Evolutionary conservation across 2,329 filamentous ascomycete species (phyloP).

Genomic region (Alternaria incomplexa): DNA sequence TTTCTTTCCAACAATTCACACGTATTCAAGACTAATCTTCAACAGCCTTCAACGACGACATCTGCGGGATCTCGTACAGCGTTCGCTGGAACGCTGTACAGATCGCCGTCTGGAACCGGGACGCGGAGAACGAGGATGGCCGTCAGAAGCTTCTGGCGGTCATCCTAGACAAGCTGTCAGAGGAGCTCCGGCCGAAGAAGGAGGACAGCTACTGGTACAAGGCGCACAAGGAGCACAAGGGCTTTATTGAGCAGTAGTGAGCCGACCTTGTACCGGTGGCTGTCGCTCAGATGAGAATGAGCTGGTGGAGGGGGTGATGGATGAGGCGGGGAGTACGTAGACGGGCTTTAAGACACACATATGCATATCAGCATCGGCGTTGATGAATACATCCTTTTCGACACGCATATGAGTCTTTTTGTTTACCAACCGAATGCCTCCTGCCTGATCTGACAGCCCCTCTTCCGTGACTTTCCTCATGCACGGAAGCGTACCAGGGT

Average conservation of each 20-base stretch:
- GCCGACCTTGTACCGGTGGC: background rate
- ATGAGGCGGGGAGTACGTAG: background rate
- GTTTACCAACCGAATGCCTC: background rate
- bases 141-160: slow-evolving; percentile 75
- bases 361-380: slow-evolving; percentile 3
- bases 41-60: slow-evolving; percentile 69
- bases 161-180: slow-evolving; percentile 74
- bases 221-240: slow-evolving; percentile 85
- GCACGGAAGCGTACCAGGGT: too few relatives aligned
- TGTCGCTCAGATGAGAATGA: background rate
- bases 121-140: slow-evolving; percentile 79
- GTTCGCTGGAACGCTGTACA: slow-evolving; percentile 89
- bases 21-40: background rate
- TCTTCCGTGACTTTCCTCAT: background rate
- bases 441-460: background rate
- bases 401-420: background rate
- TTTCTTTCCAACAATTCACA: background rate
- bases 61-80: slow-evolving; percentile 86
- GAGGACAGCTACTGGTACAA: slow-evolving; percentile 77
- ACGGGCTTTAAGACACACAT: background rate
- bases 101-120: slow-evolving; percentile 92
- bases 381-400: slow-evolving; percentile 6
- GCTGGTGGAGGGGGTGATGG: background rate
- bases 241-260: slow-evolving; percentile 60
- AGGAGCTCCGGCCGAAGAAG: slow-evolving; percentile 73